Base-by-base conservation (phyloP, 495 filamentous ascomycete genomes). In the Neurospora africana region DNA sequence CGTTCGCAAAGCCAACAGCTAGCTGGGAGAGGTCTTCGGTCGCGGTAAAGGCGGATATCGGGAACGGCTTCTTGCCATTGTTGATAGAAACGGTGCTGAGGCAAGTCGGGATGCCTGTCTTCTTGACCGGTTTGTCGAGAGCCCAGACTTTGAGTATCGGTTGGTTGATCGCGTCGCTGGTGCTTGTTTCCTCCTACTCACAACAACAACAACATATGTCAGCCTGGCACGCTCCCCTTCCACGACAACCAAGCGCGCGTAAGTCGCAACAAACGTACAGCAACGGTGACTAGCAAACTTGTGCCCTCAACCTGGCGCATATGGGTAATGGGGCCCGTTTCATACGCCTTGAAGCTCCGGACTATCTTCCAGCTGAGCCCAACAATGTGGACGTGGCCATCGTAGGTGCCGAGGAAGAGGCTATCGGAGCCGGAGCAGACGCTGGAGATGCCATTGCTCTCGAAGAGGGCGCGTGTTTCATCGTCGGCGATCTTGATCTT, bases 81-180 rank as follows among this genome's bases (percentile, higher is more conserved):
- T 95, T 92, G 70, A 99, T 89, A 23, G 86, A 89, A 35, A 97
- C 81, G 0, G 91, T 94, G 68, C 91, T 96, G 75, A 95, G 86
- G 78, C 96, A 98, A 19, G 89, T 90, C 17, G 95, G 95, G 33
- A 89, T 82, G 2, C 94, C 94, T 13, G 91, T 96, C 85, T 97
- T 98, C 86, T 93, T 98, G 76, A 97, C 95, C 5, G 90, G 86
- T 81, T 94, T 96, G 79, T 99, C 95, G 73, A 99, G 83, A 36
- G 93, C 94, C 95, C 95, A 99, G 27, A 98, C 94, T 78, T 97
- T 98, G 68, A 99, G 80, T 7, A 93, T 85, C 0, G 95, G 95
- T 74, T 98, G 93, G 75, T 70, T 72, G 23, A 36, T 69, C 38
- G 72, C 40, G 44, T 79, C 77, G 35, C 69, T 72, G 0, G 89